Base-by-base conservation (phyloP, 768 basidiomycete genomes). In the Tephrocybe sp. region DNA sequence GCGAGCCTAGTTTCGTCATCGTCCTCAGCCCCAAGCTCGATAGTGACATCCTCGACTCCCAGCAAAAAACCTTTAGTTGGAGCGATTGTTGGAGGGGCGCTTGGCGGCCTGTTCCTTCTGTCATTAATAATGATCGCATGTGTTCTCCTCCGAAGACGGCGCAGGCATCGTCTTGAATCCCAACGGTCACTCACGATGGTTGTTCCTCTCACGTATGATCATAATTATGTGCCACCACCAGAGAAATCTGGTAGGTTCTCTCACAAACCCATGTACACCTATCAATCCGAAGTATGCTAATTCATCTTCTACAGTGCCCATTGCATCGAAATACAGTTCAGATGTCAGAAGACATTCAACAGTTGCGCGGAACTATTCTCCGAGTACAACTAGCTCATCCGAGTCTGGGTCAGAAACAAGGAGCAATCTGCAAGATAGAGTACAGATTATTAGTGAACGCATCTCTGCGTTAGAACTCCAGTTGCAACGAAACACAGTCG, bases 241-340 rank as follows among this genome's bases (percentile, higher is more conserved):
- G 45, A 45, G 34, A 45, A 45, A 35, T 45, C 45, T 14, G 33
- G 45, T 45, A 45, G 16, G 45, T 36, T 10, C 23, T 13, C 10
- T 22, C 8, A 23, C 35, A 12, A 16, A 36, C 4, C 11, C 35
- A 36, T 16, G 11, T 12, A 4, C 35, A 10, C 4, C 35, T 4
- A 36, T 36, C 11, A 4, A 41, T n/a, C n/a, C 17, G 14, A 2
- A 41, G 23, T 22, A 11, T 23, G n/a, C n/a, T n/a, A n/a, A 23
- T 41, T 41, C 40, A 23, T 23, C 11, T 11, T 10, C 40, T 5
- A 7, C 7, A 26, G 26, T 26, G 26, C 26, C 3, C 26, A 26
- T 26, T 26, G 4, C 26, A 26, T 26, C 26, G 26, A 7, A n/a
- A n/a, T n/a, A n/a, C n/a, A n/a, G 26, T 26, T 26, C 7, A n/a